Evolutionary conservation across 1,139 yeast species (phyloP), one percentile per base, ranked within the genome.

Genomic region (Komagataea norvegica): DNA sequence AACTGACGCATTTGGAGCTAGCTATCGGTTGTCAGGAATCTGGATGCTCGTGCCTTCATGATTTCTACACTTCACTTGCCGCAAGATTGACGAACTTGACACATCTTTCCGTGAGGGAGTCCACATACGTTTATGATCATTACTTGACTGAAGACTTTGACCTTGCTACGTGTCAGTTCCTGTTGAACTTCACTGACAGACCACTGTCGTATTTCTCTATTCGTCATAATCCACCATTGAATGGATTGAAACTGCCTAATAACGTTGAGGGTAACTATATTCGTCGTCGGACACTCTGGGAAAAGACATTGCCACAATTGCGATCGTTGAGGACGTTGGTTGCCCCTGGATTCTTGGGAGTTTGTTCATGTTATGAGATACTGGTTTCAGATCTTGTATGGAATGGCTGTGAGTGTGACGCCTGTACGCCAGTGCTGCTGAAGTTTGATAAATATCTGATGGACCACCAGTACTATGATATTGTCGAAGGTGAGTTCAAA

Each of bases 231-330:
- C 69, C 77, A 2, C 80, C 82, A 1, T 43, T 59, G 8, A 69
- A 68, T 46, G 76, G 72, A 0, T 14, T 37, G 18, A 60, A 64
- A 29, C 56, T 66, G 3, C 56, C 55, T 42, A 84, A 80, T 55
- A 85, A 85, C 3, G 70, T 77, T 33, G 89, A 82, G 51, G 93
- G 93, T 0, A 82, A 82, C 49, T 81, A 77, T 47, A 55, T 72
- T 10, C 68, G 87, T 43, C 65, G 87, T 48, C 61, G 74, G 36
- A 67, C 65, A 17, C 48, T 81, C 10, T 79, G 69, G 49, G 66
- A 67, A 18, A 59, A 59, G 0, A 59, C 72, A 0, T 55, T 80
- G 2, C 82, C 85, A 0, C 54, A 64, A 14, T 51, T 78, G 21
- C 48, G 48, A 5, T 59, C 63, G 8, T 59, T 72, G 29, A 59